Percentiles rank a stretch among this genome's conserved stretches.
These are phyloP conservation scores for Trichoderma breve DNA, from an alignment of 2,329 filamentous ascomycete genomes.

Conservation along the genomic window DNA sequence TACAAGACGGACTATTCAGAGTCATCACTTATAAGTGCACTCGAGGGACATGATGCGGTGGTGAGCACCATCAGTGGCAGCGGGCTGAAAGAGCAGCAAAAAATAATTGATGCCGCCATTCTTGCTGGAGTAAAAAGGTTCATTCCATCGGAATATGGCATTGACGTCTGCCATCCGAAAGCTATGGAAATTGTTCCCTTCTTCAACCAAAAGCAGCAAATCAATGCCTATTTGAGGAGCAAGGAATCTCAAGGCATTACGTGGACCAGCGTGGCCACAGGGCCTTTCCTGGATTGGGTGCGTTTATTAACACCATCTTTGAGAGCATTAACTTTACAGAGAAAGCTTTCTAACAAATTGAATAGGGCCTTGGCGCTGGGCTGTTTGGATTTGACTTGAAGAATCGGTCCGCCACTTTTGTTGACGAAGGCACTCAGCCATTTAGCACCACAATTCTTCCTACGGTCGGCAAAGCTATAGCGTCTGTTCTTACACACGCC, in stretches of 20 bases:
- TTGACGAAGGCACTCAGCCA: background rate
- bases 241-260: background rate
- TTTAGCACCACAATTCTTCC: background rate
- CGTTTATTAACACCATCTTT: background rate
- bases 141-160: background rate
- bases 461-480: background rate
- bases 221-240: background rate
- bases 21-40: background rate
- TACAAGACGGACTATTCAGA: background rate
- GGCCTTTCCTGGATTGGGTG: background rate
- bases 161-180: background rate
- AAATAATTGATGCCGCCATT: background rate
- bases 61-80: background rate
- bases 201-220: background rate
- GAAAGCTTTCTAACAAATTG: background rate
- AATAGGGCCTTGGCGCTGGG: background rate
- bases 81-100: background rate
- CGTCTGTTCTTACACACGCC: background rate
- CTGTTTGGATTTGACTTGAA: background rate
- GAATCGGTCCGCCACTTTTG: background rate
- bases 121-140: background rate
- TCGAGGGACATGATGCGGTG: background rate
- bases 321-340: background rate
- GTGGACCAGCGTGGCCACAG: background rate
- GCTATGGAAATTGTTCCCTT: background rate